phyloP scores from a whole-genome alignment of 2,329 filamentous ascomycete species.

The Talaromyces amestolkiae region DNA sequence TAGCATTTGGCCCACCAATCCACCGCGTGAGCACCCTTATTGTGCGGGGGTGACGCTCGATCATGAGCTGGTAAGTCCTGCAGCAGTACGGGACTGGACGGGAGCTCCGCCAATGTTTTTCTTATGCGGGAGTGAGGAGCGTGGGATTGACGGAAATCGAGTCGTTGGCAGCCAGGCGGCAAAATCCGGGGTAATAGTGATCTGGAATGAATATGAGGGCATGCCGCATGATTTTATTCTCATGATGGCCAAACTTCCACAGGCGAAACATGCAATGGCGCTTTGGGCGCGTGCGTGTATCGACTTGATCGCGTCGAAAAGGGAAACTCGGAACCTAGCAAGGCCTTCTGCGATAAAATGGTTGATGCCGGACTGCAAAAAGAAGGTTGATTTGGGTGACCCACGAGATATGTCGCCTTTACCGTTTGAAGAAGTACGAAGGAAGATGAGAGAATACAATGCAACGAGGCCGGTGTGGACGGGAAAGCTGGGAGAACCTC shows the following conservation, averaged over 20 bases:
- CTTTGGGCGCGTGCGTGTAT: conserved; percentile 8
- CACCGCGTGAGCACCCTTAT: conserved; percentile 16
- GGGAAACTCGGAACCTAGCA: background rate
- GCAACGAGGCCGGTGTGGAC: conserved; percentile 13
- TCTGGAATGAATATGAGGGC: conserved; percentile 15
- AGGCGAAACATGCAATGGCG: conserved; percentile 13
- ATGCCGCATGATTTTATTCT: conserved; percentile 14
- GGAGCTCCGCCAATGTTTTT: conserved; percentile 17
- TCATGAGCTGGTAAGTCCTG: conserved; percentile 12
- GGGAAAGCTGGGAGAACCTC: conserved; percentile 9
- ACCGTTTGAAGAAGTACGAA: conserved; percentile 10
- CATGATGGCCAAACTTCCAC: conserved; percentile 8
- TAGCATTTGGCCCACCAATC: conserved; percentile 14
- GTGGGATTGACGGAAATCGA: conserved; percentile 15
- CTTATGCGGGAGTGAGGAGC: conserved; percentile 11
- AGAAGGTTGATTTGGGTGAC: background rate
- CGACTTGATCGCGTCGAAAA: background rate
- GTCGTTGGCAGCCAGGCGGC: conserved; percentile 10
- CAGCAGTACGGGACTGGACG: conserved; percentile 13
- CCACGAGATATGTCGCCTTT: background rate
- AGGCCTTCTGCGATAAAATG: background rate
- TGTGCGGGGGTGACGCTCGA: conserved; percentile 6
- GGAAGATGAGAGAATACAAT: conserved; percentile 16
- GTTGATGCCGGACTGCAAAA: conserved; percentile 11
- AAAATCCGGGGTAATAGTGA: background rate